These are phyloP conservation scores for Diaporthe vaccinii DNA, from an alignment of 2,329 filamentous ascomycete genomes.

Conservation along the genomic window DNA sequence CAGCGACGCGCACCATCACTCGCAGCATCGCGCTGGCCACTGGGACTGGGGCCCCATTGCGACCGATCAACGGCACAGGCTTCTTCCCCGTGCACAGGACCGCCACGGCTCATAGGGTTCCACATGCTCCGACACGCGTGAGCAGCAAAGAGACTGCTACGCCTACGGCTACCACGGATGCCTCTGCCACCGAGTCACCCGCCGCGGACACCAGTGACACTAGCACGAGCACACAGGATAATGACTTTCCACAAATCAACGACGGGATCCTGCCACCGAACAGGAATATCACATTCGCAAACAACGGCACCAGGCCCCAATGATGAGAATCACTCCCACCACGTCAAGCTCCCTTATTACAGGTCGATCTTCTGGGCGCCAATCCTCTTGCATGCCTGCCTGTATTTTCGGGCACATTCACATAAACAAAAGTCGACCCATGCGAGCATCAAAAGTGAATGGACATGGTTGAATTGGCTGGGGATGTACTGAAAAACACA, in stretches of 20 bases:
- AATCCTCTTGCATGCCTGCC: background rate
- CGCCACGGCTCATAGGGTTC: background rate
- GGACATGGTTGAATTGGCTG: too few species aligned
- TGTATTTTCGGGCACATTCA: too few species aligned
- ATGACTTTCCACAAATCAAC: background rate
- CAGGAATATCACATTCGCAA: background rate
- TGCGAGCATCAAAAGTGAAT: too few species aligned
- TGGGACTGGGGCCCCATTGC: background rate
- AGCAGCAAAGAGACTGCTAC: background rate
- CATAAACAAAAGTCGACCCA: too few species aligned
- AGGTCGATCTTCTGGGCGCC: too few species aligned
- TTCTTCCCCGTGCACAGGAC: constrained; percentile 15
- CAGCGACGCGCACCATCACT: background rate
- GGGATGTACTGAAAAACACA: too few species aligned
- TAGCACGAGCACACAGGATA: background rate
- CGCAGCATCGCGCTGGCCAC: constrained; percentile 12
- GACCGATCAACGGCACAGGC: background rate
- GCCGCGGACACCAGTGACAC: background rate
- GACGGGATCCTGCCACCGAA: background rate
- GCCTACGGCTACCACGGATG: background rate
- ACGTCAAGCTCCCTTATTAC: too few species aligned
- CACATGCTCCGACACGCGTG: background rate
- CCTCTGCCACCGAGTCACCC: background rate
- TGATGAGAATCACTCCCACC: background rate
- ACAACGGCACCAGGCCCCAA: background rate